Percentiles rank a stretch among this genome's conserved stretches.
phyloP scores from a whole-genome alignment of 2,329 filamentous ascomycete genomes.

The Paecilomyces formosus region DNA sequence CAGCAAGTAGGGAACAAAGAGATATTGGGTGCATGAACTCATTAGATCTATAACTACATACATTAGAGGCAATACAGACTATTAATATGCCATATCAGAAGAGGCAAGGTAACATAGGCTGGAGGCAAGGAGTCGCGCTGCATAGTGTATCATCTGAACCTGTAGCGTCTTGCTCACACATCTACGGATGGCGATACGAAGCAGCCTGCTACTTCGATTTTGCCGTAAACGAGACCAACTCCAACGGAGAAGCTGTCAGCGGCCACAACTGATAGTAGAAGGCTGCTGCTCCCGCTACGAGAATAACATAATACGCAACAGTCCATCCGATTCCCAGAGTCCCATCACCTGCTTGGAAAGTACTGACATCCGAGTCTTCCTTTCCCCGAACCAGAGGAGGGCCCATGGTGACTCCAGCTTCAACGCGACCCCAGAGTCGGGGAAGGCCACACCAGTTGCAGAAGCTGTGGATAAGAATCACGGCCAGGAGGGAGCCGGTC shows the following conservation, averaged over 20 bases:
- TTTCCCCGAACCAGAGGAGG: slow-evolving; percentile 30
- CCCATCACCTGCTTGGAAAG: slow-evolving; percentile 15
- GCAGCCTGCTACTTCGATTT: neutral
- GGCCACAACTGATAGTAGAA: slow-evolving; percentile 68
- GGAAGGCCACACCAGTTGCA: slow-evolving; percentile 92
- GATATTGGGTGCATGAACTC: neutral
- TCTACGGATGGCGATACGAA: neutral
- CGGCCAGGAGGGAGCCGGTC: slow-evolving; percentile 71
- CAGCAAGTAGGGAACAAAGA: neutral
- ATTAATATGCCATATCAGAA: neutral
- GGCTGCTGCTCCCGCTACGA: slow-evolving; percentile 61
- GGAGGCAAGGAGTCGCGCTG: neutral
- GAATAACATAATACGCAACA: slow-evolving; percentile 67
- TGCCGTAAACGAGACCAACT: slow-evolving; percentile 24
- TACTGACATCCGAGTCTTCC: slow-evolving; percentile 22
- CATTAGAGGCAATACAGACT: too few relatives aligned
- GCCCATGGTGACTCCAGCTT: slow-evolving; percentile 39
- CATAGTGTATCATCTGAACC: neutral
- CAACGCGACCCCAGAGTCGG: slow-evolving; percentile 72
- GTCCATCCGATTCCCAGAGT: slow-evolving; percentile 55
- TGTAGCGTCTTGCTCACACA: neutral
- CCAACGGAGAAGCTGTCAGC: slow-evolving; percentile 53
- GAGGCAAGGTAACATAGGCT: neutral
- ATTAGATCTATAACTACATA: neutral
- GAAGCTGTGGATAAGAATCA: slow-evolving; percentile 72